Evolutionary conservation across 2,329 filamentous ascomycete species (phyloP), one percentile per base, ranked within the genome.

Genomic region (Plectosphaerella plurivora): DNA sequence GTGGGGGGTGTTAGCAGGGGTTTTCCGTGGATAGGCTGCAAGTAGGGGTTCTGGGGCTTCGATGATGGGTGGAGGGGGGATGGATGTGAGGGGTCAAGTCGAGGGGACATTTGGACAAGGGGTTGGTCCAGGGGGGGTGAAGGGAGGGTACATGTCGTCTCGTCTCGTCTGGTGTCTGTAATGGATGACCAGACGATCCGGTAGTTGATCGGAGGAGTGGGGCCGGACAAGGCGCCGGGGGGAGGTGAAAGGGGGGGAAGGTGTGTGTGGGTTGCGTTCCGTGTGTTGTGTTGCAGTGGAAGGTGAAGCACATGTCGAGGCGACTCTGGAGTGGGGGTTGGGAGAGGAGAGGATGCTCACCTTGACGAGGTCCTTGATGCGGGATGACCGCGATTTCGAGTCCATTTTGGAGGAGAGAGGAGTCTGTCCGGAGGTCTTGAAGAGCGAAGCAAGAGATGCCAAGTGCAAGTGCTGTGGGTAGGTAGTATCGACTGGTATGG

Each of bases 281-380:
- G 22, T 11, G 44, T 12, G 28, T 33, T 33, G 28, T 12, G 11
- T 9, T 33, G 28, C 28, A 33, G 28, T 33, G 28, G 28, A 9
- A 33, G 28, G 3, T 9, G 28, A 33, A 33, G 28, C 28, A 28
- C 25, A 33, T 33, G 28, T 33, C 28, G 28, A 33, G 11, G 8
- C 2, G 28, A 33, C 28, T 33, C 11, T 33, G 28, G 28, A 12
- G 28, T 45, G 44, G 44, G 44, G 44, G 44, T 45, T 18, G 42
- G 18, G 42, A 18, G 12, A 22, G 42, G 28, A 22, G 28, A 22
- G 2, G n/a, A 18, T 16, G 37, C 45, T 53, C 49, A 54, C 55
- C 47, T 57, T 54, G 24, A 56, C 55, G 15, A 57, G 50, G 44
- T 57, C 54, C 44, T 52, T 41, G 16, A 57, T 56, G 39, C 55